Conservation (phyloP, 768 basidiomycete genomes). For the Leucocoprinus leucothites region DNA sequence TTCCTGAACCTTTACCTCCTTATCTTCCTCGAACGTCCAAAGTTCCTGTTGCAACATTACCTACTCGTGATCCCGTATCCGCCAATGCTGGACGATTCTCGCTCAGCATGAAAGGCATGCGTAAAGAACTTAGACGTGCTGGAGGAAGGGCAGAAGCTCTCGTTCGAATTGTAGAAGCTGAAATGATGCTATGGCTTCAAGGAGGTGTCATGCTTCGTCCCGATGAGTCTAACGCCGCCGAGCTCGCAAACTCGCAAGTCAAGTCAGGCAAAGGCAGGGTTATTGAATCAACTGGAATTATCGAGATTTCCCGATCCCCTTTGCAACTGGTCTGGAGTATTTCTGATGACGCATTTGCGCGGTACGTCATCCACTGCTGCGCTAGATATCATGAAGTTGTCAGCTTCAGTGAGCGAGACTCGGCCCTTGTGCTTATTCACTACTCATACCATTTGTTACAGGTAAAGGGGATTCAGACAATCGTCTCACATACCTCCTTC, state of each 20-base stretch:
- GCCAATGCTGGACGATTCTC: slow-evolving; percentile 77
- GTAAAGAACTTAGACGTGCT: slow-evolving; percentile 58
- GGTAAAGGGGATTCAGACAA: slow-evolving; percentile 58
- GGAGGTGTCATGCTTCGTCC: slow-evolving; percentile 58
- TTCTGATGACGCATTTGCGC: slow-evolving; percentile 65
- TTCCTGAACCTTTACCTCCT: slow-evolving; percentile 71
- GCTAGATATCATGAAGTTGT: slow-evolving; percentile 78
- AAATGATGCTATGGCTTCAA: slow-evolving; percentile 60
- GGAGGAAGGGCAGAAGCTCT: slow-evolving; percentile 60
- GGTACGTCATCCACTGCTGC: slow-evolving; percentile 81
- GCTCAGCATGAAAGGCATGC: slow-evolving; percentile 71
- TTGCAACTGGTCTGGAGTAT: slow-evolving; percentile 74
- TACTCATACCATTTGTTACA: slow-evolving; percentile 15
- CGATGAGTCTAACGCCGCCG: slow-evolving; percentile 24
- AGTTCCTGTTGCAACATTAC: slow-evolving; percentile 43
- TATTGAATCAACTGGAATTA: slow-evolving; percentile 52
- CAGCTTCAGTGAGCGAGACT: slow-evolving; percentile 65
- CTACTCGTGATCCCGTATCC: slow-evolving; percentile 44
- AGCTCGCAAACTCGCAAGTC: slow-evolving; percentile 18
- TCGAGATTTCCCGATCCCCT: slow-evolving; percentile 66
- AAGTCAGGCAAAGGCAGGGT: slow-evolving; percentile 32
- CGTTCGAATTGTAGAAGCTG: slow-evolving; percentile 65
- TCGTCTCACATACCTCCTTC: slow-evolving; percentile 76
- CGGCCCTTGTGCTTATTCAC: background rate
- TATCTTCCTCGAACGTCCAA: slow-evolving; percentile 62